Evolutionary conservation across 2,329 filamentous ascomycete genomes (phyloP).

Genomic region (Trichoderma brevicompactum): DNA sequence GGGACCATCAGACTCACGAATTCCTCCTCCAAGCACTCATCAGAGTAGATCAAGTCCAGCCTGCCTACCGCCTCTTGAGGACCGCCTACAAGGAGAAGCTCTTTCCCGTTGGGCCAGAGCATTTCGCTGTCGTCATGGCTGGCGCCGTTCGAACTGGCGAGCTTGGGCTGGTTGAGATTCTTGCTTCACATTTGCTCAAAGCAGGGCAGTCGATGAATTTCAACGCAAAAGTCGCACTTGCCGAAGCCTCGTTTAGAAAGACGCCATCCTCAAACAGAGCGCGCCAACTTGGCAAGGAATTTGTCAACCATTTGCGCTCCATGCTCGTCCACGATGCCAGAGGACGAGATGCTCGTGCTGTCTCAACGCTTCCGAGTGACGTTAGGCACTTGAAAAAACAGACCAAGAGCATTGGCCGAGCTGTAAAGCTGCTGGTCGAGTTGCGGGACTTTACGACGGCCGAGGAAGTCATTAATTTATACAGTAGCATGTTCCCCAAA

Average conservation of each 20-base stretch:
- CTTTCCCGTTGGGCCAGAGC: conserved; percentile 52
- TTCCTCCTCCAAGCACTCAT: conserved; percentile 55
- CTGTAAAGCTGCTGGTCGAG: conserved; percentile 43
- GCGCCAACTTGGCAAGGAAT: conserved; percentile 36
- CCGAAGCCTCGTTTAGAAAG: conserved; percentile 44
- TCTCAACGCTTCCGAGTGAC: conserved; percentile 29
- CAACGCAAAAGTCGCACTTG: conserved; percentile 48
- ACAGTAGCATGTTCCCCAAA: conserved; percentile 48
- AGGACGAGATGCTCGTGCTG: neutral
- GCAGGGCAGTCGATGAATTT: conserved; percentile 50
- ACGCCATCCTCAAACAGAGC: conserved; percentile 36
- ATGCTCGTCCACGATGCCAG: conserved; percentile 24
- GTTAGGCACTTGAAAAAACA: conserved; percentile 37
- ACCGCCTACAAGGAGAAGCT: conserved; percentile 49
- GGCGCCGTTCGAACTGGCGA: conserved; percentile 54
- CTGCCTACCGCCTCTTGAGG: conserved; percentile 55
- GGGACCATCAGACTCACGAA: conserved; percentile 56
- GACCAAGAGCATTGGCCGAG: conserved; percentile 40
- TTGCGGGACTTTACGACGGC: conserved; percentile 57
- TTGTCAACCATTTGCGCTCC: conserved; percentile 39
- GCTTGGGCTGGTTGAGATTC: conserved; percentile 46
- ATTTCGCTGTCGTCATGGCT: conserved; percentile 59
- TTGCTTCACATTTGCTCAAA: conserved; percentile 50
- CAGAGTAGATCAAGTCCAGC: conserved; percentile 53
- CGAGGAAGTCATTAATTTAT: conserved; percentile 60